Evolutionary conservation across 257 asterid genomes (phyloP), one percentile per base, ranked within the genome.

Genomic region (Ophiorrhiza pumila): DNA sequence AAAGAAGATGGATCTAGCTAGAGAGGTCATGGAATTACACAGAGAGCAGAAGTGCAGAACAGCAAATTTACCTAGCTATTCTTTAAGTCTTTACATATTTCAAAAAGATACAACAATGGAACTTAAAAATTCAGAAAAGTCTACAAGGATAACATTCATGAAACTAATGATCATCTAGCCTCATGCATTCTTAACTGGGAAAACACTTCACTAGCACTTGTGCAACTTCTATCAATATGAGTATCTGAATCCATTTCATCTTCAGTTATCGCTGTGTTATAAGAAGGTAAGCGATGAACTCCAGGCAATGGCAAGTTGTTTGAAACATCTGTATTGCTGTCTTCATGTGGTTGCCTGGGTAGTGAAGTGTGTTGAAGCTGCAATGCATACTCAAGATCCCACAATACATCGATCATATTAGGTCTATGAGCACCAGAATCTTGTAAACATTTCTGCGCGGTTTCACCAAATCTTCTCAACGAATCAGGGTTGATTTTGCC

Each of bases 371-470:
- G 64, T 59, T 89, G 92, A 55, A 89, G 86, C 72, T 64, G 50
- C 71, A 80, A 71, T 23, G 83, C 83, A 41, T 85, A 87, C 22
- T 87, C 81, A 60, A 89, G 85, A 74, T 85, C 90, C 95, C 95
- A 89, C 79, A 82, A n/a, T 50, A 89, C 95, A 71, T 87, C 87
- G 8, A 65, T 73, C 90, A 87, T 82, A 23, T 71, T 76, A 1
- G 96, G 92, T 84, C 91, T 77, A 15, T 85, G 87, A 0, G 15
- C 76, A 11, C 89, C 84, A 23, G 46, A 2, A 0, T 87, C 96
- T 63, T 80, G 83, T 79, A 85, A 75, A 59, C 92, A 85, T 67
- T 78, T 85, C 75, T 82, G 86, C 27, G 77, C 82, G 0, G 82
- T 87, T 62, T 85, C 92, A 34, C 85, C 88, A 2, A 79, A 87